Evolutionary conservation across 2,329 filamentous ascomycete genomes (phyloP), one percentile per base, ranked within the genome.

Genomic region (Diplodia intermedia): DNA sequence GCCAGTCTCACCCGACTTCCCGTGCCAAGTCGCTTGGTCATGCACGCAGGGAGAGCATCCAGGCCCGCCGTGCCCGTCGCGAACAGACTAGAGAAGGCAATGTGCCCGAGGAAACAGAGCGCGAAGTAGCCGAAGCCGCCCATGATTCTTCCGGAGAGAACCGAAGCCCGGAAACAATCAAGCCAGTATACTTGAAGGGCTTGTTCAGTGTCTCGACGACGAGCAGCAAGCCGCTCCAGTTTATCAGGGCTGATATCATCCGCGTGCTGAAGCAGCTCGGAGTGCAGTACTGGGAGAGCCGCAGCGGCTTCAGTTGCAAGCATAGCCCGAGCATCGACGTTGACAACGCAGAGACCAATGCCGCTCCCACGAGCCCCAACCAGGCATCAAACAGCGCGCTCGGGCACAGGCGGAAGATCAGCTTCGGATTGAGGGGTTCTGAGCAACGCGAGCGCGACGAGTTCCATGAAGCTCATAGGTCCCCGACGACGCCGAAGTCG

Each of bases 141-240:
- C 83, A 82, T 47, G 79, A 81, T 62, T 86, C 88, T 70, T 89
- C 71, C 26, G 56, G 50, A n/a, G 66, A 68, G 50, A 40, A 33
- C 49, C 79, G 81, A 29, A 90, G 87, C 72, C 89, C 91, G 5
- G 93, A 96, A 72, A 87, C 94, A 69, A 90, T 94, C 65, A 97
- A 97, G 78, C 95, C 95, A 0, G 95, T 98, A 3, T 98, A 91
- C 78, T 86, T 99, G 68, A 99, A 98, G 80, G 95, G 95, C 4
- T 85, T 99, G 20, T 98, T 99, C 82, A 98, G 94, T 74, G 95
- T 98, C 66, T 96, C 93, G 4, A 99, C 95, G 0, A 99, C 95
- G 7, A 97, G 93, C 68, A 95, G 90, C 75, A 97, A 96, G 76
- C 92, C 94, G 0, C 87, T 98, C 12, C 84, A 89, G 1, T 89